Base-by-base conservation (phyloP, 129 eudicot species). In the Sambucus nigra region DNA sequence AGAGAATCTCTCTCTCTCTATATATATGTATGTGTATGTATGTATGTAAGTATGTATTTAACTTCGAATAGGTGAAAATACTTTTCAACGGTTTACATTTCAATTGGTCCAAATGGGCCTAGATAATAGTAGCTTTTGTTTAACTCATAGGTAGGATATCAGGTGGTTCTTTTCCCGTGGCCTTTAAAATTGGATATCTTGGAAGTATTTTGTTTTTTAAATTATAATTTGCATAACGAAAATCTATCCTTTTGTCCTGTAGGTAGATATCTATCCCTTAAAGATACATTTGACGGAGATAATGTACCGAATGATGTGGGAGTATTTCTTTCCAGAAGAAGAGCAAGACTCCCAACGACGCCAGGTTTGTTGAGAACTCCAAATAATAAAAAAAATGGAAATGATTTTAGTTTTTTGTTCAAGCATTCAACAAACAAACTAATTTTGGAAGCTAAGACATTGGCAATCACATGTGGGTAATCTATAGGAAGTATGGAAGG, bases 311-410 rank as follows among this genome's bases (percentile, higher is more conserved):
- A 70, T 86, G 94, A 91, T 86, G 95, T 91, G 99, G 99, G 94
- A 63, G 47, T 91, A 91, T 73, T 79, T 91, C 61, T 91, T 91
- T 62, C 95, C 99, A 13, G 94, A 85, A 75, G 99, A 91, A 67
- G 99, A 91, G 64, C 95, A 91, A 75, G 99, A 91, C 65, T 85
- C 95, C 66, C 99, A 85, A 66, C 66, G 99, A 67, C 81, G 94
- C 27, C 99, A 91, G 94, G 99, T 86, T 48, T 0, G 70, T 79
- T 19, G 39, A 65, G 51, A 50, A 42, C 52, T 45, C 25, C 61
- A 10, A 22, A 2, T 27, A 51, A 17, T 18, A 6, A n/a, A n/a
- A n/a, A n/a, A n/a, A n/a, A n/a, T n/a, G 47, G 28, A 26, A 32
- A 33, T n/a, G n/a, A n/a, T 44, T 28, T 31, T 2, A 41, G 29